Percentiles rank a stretch among this genome's conserved stretches.
phyloP scores from a whole-genome alignment of 2,329 filamentous ascomycete species.

The Didymellaceae sp. region DNA sequence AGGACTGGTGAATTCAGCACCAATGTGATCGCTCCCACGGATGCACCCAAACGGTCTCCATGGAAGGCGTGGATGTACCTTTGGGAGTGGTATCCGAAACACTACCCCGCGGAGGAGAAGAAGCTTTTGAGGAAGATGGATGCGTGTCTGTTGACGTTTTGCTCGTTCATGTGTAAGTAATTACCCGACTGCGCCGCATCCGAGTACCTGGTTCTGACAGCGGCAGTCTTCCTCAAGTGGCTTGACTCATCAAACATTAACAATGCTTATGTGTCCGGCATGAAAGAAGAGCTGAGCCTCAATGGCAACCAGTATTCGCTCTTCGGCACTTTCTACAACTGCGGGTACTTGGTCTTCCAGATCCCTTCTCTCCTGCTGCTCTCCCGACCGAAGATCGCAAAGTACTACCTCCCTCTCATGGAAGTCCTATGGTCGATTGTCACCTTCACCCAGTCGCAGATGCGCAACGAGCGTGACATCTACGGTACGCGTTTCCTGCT shows the following conservation, averaged over 20 bases:
- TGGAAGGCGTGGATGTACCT: constrained; percentile 50
- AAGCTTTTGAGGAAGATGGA: constrained; percentile 46
- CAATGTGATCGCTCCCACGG: constrained; percentile 41
- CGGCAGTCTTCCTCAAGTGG: constrained; percentile 48
- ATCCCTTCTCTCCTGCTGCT: constrained; percentile 48
- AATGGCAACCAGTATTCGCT: constrained; percentile 64
- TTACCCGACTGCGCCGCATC: constrained; percentile 2
- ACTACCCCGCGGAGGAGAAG: constrained; percentile 45
- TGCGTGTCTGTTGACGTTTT: constrained; percentile 46
- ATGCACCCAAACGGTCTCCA: constrained; percentile 45
- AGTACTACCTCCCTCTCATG: constrained; percentile 48
- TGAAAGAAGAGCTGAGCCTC: constrained; percentile 42
- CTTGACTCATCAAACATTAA: constrained; percentile 47
- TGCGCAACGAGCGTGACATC: constrained; percentile 48
- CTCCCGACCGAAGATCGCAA: constrained; percentile 46
- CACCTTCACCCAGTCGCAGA: constrained; percentile 49
- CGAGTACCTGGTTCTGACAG: constrained; percentile 10
- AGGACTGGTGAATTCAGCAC: constrained; percentile 33
- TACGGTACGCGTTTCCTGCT: constrained; percentile 51
- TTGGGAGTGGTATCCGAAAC: constrained; percentile 48
- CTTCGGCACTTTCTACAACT: constrained; percentile 55
- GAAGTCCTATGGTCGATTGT: constrained; percentile 52
- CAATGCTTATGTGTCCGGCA: constrained; percentile 55
- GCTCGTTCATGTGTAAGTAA: constrained; percentile 49
- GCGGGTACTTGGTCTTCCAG: constrained; percentile 50